Evolutionary conservation across 2,329 filamentous ascomycete genomes (phyloP), one percentile per base, ranked within the genome.

Genomic region (Ascochyta fabae): DNA sequence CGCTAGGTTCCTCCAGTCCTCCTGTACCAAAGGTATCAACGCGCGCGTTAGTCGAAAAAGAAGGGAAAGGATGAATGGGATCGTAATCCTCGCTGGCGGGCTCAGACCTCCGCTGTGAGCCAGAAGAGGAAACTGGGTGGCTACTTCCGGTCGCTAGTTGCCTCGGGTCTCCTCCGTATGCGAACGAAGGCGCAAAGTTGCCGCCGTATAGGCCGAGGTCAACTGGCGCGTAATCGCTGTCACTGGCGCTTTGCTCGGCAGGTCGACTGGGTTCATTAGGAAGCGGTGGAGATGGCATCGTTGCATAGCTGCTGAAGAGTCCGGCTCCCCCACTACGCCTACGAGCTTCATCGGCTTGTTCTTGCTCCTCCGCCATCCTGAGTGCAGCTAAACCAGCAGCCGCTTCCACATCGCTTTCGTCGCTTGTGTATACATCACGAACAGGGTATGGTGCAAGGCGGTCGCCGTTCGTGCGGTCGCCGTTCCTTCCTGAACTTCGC

Each of bases 21-120:
- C 94, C 95, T n/a, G 92, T 97, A 7, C 91, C 93, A 45, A 86
- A 90, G 42, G 91, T 92, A 74, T 98, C 94, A 46, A 96, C 89
- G 49, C 90, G 85, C 6, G 89, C 91, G 50, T 87, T 83, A 13
- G 73, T 80, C 50, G 77, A 79, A 62, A 85, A 81, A 9, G 82
- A 80, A 24, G 79, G 78, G 62, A 88, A 88, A 4, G 85, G 83
- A 65, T 86, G 83, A 3, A 84, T 79, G 13, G 80, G 76, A 56
- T 85, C 71, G 63, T 71, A 77, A 15, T 70, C 68, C 13, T 79
- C 76, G 58, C 75, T 77, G 12, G 76, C 70, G n/a, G 72, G 71
- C 57, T 78, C 77, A 15, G 78, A 78, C 42, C 75, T 70, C 23
- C 79, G 75, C 58, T 80, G 71, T 3, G 79, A 81, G 40, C 78